Evolutionary conservation across 106 monocot species (phyloP), one percentile per base, ranked within the genome.

Genomic region (Gastrodia elata): DNA sequence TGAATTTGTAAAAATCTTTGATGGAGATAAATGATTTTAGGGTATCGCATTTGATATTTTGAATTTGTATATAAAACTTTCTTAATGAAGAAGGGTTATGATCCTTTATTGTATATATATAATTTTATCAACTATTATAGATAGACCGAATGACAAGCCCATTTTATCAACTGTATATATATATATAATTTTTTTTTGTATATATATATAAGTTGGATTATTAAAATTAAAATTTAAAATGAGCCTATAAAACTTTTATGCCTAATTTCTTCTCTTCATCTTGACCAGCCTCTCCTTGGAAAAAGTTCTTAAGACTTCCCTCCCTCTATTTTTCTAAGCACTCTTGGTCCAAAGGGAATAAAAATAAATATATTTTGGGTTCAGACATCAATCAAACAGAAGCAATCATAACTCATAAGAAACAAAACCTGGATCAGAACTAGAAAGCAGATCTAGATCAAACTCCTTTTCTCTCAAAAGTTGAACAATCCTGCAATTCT

Each of bases 401-500:
- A 70, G 8, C 7, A 35, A 38, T 8, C 44, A 49, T 4, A 32
- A 49, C 14, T 43, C 36, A n/a, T n/a, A 8, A 5, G 36, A 67
- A 36, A 38, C 20, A 70, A 71, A 72, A 96, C 89, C 92, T 85
- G 87, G 73, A 49, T 77, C 79, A 64, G 30, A 65, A 68, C 22
- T 22, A 3, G 75, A 65, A 39, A 87, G 26, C 46, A 88, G 64
- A 74, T 59, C 16, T 34, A 71, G 65, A 71, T 57, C 74, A 18
- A 73, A 58, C 52, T 74, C 56, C 56, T 75, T 73, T 38, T 75
- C 32, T 32, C 46, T 77, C 8, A 83, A 81, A 39, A 68, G 57
- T 71, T 82, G 52, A 74, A 96, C 37, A 71, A 96, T 75, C 42
- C 83, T 77, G 44, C 85, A 86, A 35, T 74, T 75, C 35, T 41